Evolutionary conservation across 140 eudicot genomes (phyloP).

Genomic region (Artemisia princeps): DNA sequence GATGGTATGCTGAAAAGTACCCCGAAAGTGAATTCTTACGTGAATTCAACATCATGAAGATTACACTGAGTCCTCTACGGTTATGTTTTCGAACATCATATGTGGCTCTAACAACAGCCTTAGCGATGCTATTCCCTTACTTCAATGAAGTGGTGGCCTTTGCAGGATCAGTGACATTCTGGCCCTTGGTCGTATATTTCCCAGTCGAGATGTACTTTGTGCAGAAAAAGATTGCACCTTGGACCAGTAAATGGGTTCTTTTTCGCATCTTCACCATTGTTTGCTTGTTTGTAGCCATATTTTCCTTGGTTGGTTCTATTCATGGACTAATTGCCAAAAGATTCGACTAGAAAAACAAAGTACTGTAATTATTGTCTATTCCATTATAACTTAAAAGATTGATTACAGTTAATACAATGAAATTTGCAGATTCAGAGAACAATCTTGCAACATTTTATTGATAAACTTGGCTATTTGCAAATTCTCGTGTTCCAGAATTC

Average conservation of each 20-base stretch:
- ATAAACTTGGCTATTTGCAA: no score
- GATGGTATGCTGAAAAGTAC: slow-evolving; percentile 30
- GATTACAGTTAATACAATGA: no score
- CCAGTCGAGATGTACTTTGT: slow-evolving; percentile 64
- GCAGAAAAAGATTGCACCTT: slow-evolving; percentile 35
- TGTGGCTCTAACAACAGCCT: slow-evolving; percentile 41
- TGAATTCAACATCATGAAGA: slow-evolving; percentile 24
- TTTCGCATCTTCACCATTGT: no score
- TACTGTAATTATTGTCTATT: no score
- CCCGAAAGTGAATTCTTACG: slow-evolving; percentile 34
- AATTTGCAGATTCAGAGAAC: no score
- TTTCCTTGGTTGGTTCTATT: no score
- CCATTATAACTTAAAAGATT: no score
- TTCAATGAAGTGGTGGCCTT: slow-evolving; percentile 64
- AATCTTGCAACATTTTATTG: no score
- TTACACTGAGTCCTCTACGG: slow-evolving; percentile 35
- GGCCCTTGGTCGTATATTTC: slow-evolving; percentile 58
- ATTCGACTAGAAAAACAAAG: no score
- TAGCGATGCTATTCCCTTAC: slow-evolving; percentile 56
- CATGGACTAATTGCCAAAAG: no score
- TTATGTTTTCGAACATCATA: slow-evolving; percentile 52
- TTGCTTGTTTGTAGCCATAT: no score
- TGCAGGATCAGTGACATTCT: slow-evolving; percentile 57
- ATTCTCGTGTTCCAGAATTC: no score
- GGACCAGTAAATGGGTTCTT: neutral